A percentile compares a stretch with the other conserved stretches of the same genome.
Evolutionary conservation across 352 stramenopile species (phyloP).

Genomic region (Globisporangium radiosum): DNA sequence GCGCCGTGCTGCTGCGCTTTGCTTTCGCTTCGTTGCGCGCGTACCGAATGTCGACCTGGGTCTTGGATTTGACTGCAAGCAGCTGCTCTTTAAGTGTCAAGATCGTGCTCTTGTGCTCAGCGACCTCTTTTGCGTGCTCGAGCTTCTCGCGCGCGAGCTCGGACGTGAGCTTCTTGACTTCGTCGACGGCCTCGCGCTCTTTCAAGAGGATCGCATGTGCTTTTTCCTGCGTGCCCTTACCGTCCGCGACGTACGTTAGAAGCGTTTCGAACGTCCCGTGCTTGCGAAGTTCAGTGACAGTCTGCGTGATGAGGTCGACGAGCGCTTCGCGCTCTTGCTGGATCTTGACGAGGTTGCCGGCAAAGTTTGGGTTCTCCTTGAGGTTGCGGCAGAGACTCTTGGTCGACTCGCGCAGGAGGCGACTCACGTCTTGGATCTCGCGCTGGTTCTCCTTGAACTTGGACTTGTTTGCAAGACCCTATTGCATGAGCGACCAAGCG

Average conservation of each 20-base stretch:
- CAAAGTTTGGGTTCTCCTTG: constrained; percentile 92
- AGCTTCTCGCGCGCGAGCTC: constrained; percentile 73
- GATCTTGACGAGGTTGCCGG: constrained; percentile 89
- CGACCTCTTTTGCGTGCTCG: constrained; percentile 74
- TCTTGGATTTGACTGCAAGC: constrained; percentile 76
- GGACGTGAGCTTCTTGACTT: constrained; percentile 78
- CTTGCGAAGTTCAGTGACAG: constrained; percentile 60
- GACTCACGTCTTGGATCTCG: constrained; percentile 90
- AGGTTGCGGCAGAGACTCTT: constrained; percentile 90
- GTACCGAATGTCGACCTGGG: constrained; percentile 78
- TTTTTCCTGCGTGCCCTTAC: constrained; percentile 68
- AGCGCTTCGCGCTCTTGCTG: constrained; percentile 85
- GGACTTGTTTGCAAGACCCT: constrained; percentile 87
- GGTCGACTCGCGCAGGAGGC: constrained; percentile 84
- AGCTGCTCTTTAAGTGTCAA: constrained; percentile 81
- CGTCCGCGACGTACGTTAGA: constrained; percentile 67
- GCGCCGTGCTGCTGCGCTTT: constrained; percentile 68
- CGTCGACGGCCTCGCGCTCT: constrained; percentile 80
- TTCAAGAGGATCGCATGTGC: constrained; percentile 79
- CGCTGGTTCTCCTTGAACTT: constrained; percentile 92
- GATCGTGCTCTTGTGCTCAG: constrained; percentile 65
- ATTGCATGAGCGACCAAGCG: neutral
- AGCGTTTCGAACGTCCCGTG: constrained; percentile 73
- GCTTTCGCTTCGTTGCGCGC: constrained; percentile 77
- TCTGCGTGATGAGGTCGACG: constrained; percentile 65